These are phyloP conservation scores for Bolboschoenus planiculmis DNA, from an alignment of 176 grass and related monocot species.

Conservation along the genomic window DNA sequence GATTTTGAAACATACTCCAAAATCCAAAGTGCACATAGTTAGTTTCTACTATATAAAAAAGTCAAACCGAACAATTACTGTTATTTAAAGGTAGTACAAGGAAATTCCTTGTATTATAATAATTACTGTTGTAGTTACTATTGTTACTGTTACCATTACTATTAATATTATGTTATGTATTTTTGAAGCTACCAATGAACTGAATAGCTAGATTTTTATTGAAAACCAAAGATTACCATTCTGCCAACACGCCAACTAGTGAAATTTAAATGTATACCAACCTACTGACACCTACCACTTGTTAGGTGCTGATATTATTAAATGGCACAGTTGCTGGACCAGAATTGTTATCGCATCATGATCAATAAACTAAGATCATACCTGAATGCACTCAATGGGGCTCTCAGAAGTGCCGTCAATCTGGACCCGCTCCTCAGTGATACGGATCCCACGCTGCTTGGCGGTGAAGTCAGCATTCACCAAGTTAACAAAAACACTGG, in stretches of 20 bases:
- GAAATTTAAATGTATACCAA: not conserved
- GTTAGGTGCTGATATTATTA: not conserved
- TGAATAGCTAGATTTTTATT: not conserved
- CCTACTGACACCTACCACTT: not conserved
- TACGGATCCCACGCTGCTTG: constrained; percentile 69
- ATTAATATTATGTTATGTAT: not conserved
- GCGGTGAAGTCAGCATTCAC: constrained; percentile 83
- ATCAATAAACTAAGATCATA: not conserved
- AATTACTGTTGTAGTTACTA: not conserved
- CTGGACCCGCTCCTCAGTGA: constrained; percentile 64
- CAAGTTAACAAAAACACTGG: constrained; percentile 69
- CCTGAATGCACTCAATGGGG: constrained; percentile 62
- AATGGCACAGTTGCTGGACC: not conserved
- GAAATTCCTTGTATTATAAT: not conserved
- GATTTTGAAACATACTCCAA: not conserved
- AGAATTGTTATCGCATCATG: not conserved
- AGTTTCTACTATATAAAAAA: not conserved
- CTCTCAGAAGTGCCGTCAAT: constrained; percentile 60
- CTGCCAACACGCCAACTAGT: not conserved
- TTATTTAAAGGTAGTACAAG: not conserved
- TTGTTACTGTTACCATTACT: not conserved
- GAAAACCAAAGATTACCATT: not conserved
- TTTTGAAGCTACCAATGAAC: not conserved
- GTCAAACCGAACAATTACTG: not conserved
- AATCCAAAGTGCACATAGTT: not conserved